phyloP scores from a whole-genome alignment of 768 basidiomycete genomes.

The Leccinellum luteum region DNA sequence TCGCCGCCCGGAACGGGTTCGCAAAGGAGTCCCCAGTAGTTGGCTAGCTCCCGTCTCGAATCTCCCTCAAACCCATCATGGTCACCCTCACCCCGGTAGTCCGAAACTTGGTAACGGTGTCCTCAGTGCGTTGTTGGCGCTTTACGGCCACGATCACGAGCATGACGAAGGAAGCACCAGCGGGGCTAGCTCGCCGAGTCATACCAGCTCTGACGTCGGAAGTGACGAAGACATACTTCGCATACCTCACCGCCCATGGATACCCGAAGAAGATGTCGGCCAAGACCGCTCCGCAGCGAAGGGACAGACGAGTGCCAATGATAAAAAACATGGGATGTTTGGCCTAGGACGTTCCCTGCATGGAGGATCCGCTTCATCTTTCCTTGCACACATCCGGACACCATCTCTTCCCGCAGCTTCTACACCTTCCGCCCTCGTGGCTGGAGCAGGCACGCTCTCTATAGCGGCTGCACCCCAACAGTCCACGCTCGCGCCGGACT shows the following conservation, averaged over 20 bases:
- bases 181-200: constrained; percentile 23
- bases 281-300: constrained; percentile 3
- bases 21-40: constrained; percentile 16
- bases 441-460: constrained; percentile 61
- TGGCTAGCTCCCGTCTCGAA: constrained; percentile 16
- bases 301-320: background rate
- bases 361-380: constrained; percentile 25
- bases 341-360: constrained; percentile 20
- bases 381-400: constrained; percentile 18
- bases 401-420: constrained; percentile 21
- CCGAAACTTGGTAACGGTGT: constrained; percentile 47
- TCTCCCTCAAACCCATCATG: constrained; percentile 1
- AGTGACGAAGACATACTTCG: constrained; percentile 20
- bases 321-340: background rate
- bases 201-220: constrained; percentile 18
- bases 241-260: constrained; percentile 22
- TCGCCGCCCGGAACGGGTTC: constrained; percentile 6
- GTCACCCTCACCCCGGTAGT: constrained; percentile 1
- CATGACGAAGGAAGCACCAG: constrained; percentile 27
- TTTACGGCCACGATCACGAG: constrained; percentile 44
- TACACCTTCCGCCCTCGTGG: constrained; percentile 58
- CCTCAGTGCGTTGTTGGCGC: constrained; percentile 60
- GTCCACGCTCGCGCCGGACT: constrained; percentile 50
- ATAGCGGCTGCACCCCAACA: constrained; percentile 57
- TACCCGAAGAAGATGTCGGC: constrained; percentile 8